Percentiles rank a stretch among this genome's conserved stretches.
Evolutionary conservation across 371 early-diverging fungal species (phyloP).

Genomic region (Paraphysoderma sedebokerense): DNA sequence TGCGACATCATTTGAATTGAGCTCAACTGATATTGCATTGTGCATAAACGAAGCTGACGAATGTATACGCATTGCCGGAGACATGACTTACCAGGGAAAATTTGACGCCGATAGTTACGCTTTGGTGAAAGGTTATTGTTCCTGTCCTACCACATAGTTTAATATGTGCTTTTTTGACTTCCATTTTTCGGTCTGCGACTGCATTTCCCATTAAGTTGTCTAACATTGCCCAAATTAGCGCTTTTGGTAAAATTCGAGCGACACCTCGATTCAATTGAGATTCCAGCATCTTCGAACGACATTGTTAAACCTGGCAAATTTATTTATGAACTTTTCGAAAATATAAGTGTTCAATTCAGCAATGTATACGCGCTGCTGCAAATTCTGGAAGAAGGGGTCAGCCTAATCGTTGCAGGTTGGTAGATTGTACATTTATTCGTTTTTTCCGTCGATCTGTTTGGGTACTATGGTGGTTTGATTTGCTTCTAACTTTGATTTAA

Average conservation of each 20-base stretch:
- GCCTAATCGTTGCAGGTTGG: conserved; percentile 6
- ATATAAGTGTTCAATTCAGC: conserved; percentile 1
- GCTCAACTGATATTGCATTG: conserved; percentile 7
- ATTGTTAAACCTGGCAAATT: conserved; percentile 6
- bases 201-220: no score
- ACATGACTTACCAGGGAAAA: no score
- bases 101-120: no score
- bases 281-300: background rate
- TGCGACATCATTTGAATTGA: conserved; percentile 28
- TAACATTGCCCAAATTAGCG: background rate
- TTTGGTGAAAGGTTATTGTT: no score
- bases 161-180: no score
- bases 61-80: no score
- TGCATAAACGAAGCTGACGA: conserved; percentile 10
- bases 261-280: conserved; percentile 3
- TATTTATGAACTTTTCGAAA: conserved; percentile 7
- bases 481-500: no score
- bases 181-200: no score
- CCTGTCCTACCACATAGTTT: no score
- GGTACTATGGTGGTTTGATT: no score
- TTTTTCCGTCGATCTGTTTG: no score
- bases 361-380: background rate
- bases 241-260: background rate
- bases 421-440: background rate
- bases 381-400: conserved; percentile 4